Conservation (phyloP, 257 asterid genomes). For the Jasminum sambac region DNA sequence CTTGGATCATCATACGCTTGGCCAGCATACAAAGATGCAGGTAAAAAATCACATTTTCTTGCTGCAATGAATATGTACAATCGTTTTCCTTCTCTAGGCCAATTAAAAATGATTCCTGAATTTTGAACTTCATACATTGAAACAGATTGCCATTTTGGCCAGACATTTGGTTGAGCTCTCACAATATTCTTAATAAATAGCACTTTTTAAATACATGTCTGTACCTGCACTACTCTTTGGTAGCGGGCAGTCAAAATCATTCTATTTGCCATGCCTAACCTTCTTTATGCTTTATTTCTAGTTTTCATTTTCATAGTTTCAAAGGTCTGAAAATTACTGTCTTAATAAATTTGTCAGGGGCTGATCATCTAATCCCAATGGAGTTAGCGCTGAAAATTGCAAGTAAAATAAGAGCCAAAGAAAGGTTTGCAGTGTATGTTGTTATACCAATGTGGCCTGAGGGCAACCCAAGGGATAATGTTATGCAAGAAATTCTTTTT, state of each 20-base stretch:
- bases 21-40: constrained; percentile 86
- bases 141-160: background rate
- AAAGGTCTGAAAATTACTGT: constrained; percentile 14
- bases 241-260: background rate
- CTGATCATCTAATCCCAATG: constrained; percentile 87
- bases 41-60: constrained; percentile 35
- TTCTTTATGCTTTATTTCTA: constrained; percentile 20
- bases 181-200: background rate
- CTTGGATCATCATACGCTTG: constrained; percentile 93
- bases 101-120: background rate
- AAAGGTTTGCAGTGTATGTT: constrained; percentile 76
- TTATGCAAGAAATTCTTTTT: constrained; percentile 86
- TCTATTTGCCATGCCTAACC: constrained; percentile 9
- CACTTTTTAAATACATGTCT: background rate
- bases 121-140: background rate
- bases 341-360: constrained; percentile 49
- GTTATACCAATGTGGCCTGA: constrained; percentile 96
- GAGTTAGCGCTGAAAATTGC: constrained; percentile 74
- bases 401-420: constrained; percentile 74
- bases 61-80: background rate
- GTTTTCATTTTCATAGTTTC: background rate
- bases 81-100: background rate
- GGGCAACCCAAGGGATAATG: constrained; percentile 75
- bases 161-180: background rate
- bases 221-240: background rate